phyloP scores from a whole-genome alignment of 177 flowering plant species.

The Telopea speciosissima region DNA sequence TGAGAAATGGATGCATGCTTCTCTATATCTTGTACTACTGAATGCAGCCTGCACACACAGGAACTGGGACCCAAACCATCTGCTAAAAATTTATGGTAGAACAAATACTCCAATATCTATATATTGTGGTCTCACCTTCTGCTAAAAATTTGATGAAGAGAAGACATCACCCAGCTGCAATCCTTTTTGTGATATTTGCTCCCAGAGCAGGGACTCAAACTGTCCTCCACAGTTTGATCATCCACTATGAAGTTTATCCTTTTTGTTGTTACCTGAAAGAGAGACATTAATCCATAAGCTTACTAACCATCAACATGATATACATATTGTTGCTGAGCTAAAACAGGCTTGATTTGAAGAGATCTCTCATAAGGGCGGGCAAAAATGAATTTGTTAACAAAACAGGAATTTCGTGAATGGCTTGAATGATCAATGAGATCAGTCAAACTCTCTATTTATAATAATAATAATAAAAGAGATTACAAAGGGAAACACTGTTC shows the following conservation, averaged over 20 bases:
- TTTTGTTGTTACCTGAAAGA: slow-evolving; percentile 74
- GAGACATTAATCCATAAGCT: background rate
- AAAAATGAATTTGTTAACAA: too few species aligned
- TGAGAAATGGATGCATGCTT: background rate
- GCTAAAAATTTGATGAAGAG: slow-evolving; percentile 93
- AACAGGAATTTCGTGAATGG: too few species aligned
- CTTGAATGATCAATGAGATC: too few species aligned
- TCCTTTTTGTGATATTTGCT: slow-evolving; percentile 52
- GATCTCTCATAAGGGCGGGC: too few species aligned
- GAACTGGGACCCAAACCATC: background rate
- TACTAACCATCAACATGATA: background rate
- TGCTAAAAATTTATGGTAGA: background rate
- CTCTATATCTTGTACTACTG: background rate
- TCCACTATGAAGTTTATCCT: slow-evolving; percentile 83
- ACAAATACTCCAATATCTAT: background rate
- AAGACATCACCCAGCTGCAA: slow-evolving; percentile 77
- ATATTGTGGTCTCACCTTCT: slow-evolving; percentile 50
- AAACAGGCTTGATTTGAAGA: too few species aligned
- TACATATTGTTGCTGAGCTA: background rate
- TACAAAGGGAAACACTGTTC: too few species aligned
- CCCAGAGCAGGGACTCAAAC: slow-evolving; percentile 25
- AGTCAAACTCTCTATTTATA: too few species aligned
- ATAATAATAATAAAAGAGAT: too few species aligned
- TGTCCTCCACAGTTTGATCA: slow-evolving; percentile 38
- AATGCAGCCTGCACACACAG: too few species aligned